Evolutionary conservation across 352 stramenopile genomes (phyloP).

Genomic region (Pythium scleroteichum): DNA sequence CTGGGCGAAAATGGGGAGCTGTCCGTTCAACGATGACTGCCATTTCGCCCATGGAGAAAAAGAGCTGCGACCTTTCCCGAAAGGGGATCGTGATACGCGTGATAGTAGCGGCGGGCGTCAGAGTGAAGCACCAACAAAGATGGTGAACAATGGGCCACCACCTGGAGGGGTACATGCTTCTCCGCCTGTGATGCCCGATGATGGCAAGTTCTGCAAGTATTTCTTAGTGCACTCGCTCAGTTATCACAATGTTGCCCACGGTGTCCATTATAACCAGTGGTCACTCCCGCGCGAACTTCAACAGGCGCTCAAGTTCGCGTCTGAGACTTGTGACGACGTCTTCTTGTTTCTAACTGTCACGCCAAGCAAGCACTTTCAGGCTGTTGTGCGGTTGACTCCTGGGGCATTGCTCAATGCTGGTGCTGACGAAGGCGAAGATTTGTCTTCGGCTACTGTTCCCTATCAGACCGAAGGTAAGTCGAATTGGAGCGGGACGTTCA

Average conservation of each 20-base stretch:
- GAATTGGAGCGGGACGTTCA: conserved; percentile 64
- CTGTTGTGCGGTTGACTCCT: conserved; percentile 49
- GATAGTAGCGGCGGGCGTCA: conserved; percentile 11
- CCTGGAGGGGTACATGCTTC: neutral
- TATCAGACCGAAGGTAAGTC: conserved; percentile 54
- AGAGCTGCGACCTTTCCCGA: conserved; percentile 89
- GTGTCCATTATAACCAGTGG: conserved; percentile 78
- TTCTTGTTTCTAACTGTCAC: conserved; percentile 79
- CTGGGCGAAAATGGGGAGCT: conserved; percentile 94
- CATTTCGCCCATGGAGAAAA: conserved; percentile 96
- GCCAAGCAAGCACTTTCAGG: conserved; percentile 81
- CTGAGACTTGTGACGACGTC: conserved; percentile 74
- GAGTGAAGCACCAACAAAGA: conserved; percentile 5
- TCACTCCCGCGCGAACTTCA: conserved; percentile 47
- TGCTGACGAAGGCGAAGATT: conserved; percentile 47
- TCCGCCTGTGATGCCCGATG: conserved; percentile 54
- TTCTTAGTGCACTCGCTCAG: conserved; percentile 78
- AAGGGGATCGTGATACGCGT: conserved; percentile 61
- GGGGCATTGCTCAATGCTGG: conserved; percentile 42
- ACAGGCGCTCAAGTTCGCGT: conserved; percentile 68
- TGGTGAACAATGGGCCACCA: neutral
- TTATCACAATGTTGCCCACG: conserved; percentile 83
- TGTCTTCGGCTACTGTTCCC: conserved; percentile 48
- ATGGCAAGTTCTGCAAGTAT: conserved; percentile 80
- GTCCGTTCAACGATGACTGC: conserved; percentile 96